These are phyloP conservation scores for Cornus florida DNA, from an alignment of 148 eudicot genomes.

Conservation along the genomic window DNA sequence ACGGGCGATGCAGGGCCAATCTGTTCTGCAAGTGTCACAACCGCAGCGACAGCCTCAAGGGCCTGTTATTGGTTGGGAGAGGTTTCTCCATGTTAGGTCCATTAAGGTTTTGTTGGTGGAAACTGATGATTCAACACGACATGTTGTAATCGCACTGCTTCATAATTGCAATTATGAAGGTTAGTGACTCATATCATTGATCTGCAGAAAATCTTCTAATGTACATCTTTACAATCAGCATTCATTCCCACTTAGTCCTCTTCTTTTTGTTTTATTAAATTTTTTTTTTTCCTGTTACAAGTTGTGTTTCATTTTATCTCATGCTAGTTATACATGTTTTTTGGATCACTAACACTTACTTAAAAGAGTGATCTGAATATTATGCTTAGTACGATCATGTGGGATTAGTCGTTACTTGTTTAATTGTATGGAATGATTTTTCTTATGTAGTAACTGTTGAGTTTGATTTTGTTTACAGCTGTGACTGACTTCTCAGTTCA, in stretches of 20 bases:
- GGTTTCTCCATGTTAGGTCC: conserved; percentile 52
- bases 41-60: conserved; percentile 36
- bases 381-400: neutral
- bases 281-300: no score
- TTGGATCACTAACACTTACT: neutral
- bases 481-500: neutral
- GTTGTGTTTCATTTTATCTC: no score
- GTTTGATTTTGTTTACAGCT: neutral
- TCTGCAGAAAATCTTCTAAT: no score
- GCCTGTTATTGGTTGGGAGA: conserved; percentile 46
- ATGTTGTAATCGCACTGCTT: conserved; percentile 59
- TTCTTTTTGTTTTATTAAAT: no score
- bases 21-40: conserved; percentile 17
- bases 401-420: no score
- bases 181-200: conserved; percentile 20
- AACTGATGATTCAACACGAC: conserved; percentile 68
- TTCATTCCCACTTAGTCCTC: no score
- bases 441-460: neutral
- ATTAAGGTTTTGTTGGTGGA: conserved; percentile 62
- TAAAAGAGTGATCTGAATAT: neutral
- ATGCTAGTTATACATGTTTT: no score
- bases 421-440: no score
- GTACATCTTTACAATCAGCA: no score
- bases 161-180: conserved; percentile 70
- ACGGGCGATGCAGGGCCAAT: conserved; percentile 15